These are phyloP conservation scores for Lactarius tabidus DNA, from an alignment of 768 basidiomycete genomes.

Conservation along the genomic window DNA sequence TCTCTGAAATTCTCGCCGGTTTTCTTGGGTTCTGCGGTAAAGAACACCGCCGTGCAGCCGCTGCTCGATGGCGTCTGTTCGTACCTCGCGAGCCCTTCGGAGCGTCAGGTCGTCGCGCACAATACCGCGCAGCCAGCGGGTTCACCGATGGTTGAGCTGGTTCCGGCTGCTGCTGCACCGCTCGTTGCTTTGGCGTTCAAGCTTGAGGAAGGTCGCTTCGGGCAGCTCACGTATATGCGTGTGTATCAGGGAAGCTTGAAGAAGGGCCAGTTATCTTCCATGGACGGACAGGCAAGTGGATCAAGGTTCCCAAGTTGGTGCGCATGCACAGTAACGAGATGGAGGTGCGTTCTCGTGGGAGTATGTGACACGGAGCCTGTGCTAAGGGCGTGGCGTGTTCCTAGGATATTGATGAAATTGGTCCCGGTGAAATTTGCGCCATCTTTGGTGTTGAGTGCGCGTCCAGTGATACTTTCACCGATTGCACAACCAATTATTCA, in stretches of 20 bases:
- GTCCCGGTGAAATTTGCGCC: constrained; percentile 98
- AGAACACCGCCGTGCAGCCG: constrained; percentile 94
- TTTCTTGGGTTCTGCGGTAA: constrained; percentile 94
- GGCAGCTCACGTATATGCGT: constrained; percentile 96
- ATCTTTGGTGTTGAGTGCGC: constrained; percentile 99
- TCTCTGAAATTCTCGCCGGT: constrained; percentile 94
- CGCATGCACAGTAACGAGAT: constrained; percentile 99
- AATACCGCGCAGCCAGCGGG: constrained; percentile 66
- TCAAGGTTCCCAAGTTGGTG: constrained; percentile 94
- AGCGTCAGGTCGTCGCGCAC: constrained; percentile 73
- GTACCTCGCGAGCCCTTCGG: constrained; percentile 89
- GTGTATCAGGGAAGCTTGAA: constrained; percentile 95
- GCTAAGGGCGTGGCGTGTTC: background rate
- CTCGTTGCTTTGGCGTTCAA: constrained; percentile 97
- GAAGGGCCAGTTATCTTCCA: constrained; percentile 83
- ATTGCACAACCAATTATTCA: constrained; percentile 82
- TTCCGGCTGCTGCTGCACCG: constrained; percentile 80
- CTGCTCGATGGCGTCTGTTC: constrained; percentile 91
- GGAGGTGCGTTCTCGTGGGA: constrained; percentile 58
- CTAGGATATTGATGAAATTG: constrained; percentile 88
- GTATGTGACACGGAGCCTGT: background rate
- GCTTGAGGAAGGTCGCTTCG: constrained; percentile 94
- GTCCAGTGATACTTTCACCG: constrained; percentile 96
- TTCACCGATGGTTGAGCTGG: constrained; percentile 68
- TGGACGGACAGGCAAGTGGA: constrained; percentile 91